Evolutionary conservation across 2,329 filamentous ascomycete species (phyloP), one percentile per base, ranked within the genome.

Genomic region (Fusarium sp.): DNA sequence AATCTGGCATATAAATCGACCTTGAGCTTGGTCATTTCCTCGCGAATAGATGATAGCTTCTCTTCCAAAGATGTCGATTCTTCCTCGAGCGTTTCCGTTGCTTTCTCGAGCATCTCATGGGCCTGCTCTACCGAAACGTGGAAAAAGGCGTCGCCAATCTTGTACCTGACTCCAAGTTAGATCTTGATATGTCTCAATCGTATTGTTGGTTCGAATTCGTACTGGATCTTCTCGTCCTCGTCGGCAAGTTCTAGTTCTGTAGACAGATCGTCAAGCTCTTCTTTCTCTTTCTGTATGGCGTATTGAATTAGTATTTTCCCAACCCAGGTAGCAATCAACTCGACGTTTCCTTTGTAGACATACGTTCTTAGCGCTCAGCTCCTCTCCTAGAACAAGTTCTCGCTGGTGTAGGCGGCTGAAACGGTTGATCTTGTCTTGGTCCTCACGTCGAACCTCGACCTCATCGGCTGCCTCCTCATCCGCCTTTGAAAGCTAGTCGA

Each of bases 341-440:
- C 15, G 7, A 25, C 4, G 22, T 5, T 10, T 2, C 5, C 10
- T 6, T n/a, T 9, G 25, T 8, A n/a, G n/a, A 81, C 89, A 66
- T 80, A 95, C 95, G 80, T 90, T 90, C 80, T 97, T 98, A 8
- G 82, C 80, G 78, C 92, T 91, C 71, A 98, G 83, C 75, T 96
- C 90, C 50, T 97, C 94, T 78, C 97, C 91, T 6, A 98, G 80
- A 5, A 86, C 81, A 34, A 92, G 86, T 79, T 97, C 92, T 54
- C 93, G 91, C 79, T 97, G 94, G 80, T 99, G 96, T 69, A 99
- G 86, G 46, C 94, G 91, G 81, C 95, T 98, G 86, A 99, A 99
- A 72, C 90, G 91, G 83, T 99, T 99, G 89, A 99, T 99, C 83
- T 96, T 97, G 84, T 98, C 95, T 82, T 99, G 96, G 80, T 99